phyloP scores from a whole-genome alignment of 176 grass and related monocot species.

The Areca catechu region DNA sequence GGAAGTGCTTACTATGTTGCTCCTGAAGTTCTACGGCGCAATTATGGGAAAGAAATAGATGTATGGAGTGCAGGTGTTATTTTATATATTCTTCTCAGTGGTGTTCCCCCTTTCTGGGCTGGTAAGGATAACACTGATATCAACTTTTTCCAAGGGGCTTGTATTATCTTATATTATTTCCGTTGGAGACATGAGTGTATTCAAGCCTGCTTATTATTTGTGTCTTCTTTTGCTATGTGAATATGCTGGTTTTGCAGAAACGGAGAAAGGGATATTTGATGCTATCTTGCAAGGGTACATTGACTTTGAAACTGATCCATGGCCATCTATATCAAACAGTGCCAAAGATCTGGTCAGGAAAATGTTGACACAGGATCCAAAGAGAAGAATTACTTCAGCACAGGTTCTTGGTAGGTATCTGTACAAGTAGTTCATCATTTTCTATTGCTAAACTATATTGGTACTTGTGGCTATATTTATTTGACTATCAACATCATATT shows the following conservation, averaged over 20 bases:
- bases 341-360: slow-evolving; percentile 88
- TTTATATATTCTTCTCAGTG: slow-evolving; percentile 12
- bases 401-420: slow-evolving; percentile 74
- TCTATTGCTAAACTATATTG: not conserved
- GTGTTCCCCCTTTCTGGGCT: slow-evolving; percentile 13
- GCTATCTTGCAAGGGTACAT: slow-evolving; percentile 71
- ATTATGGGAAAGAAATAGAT: slow-evolving; percentile 5
- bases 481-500: slow-evolving; percentile 18
- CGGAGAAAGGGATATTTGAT: slow-evolving; percentile 93
- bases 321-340: slow-evolving; percentile 79
- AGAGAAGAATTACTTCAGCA: slow-evolving; percentile 84
- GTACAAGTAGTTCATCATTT: not conserved
- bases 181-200: no score
- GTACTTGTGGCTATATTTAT: not conserved
- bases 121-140: not conserved
- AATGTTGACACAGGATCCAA: slow-evolving; percentile 87
- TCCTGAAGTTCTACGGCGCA: slow-evolving; percentile 5
- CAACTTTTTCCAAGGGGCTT: no score
- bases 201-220: no score
- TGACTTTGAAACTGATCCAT: slow-evolving; percentile 85
- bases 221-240: no score
- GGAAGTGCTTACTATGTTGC: slow-evolving; percentile 17
- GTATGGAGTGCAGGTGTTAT: slow-evolving; percentile 17
- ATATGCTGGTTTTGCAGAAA: slow-evolving; percentile 45
- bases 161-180: no score